These are phyloP conservation scores for Pezicula neosporulosa DNA, from an alignment of 2,329 filamentous ascomycete species.

Conservation along the genomic window DNA sequence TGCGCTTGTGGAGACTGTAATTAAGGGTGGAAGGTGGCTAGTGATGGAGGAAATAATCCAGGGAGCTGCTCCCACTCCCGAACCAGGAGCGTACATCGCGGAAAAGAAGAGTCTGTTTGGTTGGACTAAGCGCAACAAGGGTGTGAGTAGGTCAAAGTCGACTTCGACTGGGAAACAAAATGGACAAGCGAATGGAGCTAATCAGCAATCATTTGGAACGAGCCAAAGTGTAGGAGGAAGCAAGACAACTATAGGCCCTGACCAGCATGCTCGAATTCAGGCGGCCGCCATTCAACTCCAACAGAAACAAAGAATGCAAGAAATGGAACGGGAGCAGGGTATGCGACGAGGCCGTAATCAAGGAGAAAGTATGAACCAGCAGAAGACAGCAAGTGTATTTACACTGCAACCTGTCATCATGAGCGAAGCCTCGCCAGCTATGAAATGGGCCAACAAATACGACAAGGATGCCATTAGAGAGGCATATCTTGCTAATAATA, in stretches of 20 bases:
- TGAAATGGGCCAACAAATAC: slow-evolving; percentile 97
- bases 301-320: slow-evolving; percentile 69
- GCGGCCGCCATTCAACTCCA: slow-evolving; percentile 84
- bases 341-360: slow-evolving; percentile 52
- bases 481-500: slow-evolving; percentile 75
- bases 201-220: slow-evolving; percentile 36
- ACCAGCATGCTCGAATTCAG: slow-evolving; percentile 91
- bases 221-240: slow-evolving; percentile 46
- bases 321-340: slow-evolving; percentile 45
- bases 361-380: slow-evolving; percentile 50
- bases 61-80: slow-evolving; percentile 81
- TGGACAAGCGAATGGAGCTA: slow-evolving; percentile 40
- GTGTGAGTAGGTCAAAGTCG: slow-evolving; percentile 65
- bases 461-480: slow-evolving; percentile 84
- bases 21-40: slow-evolving; percentile 80
- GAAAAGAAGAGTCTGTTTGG: slow-evolving; percentile 96
- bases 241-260: slow-evolving; percentile 81
- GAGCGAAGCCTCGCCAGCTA: slow-evolving; percentile 83
- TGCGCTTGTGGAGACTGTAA: slow-evolving; percentile 84
- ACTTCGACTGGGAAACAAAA: slow-evolving; percentile 63
- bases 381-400: slow-evolving; percentile 85
- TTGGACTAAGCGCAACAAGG: slow-evolving; percentile 69
- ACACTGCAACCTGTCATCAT: slow-evolving; percentile 83
- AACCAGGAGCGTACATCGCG: slow-evolving; percentile 83
- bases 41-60: slow-evolving; percentile 96